These are phyloP conservation scores for Botryotinia narcissicola DNA, from an alignment of 2,329 filamentous ascomycete species.

Conservation along the genomic window DNA sequence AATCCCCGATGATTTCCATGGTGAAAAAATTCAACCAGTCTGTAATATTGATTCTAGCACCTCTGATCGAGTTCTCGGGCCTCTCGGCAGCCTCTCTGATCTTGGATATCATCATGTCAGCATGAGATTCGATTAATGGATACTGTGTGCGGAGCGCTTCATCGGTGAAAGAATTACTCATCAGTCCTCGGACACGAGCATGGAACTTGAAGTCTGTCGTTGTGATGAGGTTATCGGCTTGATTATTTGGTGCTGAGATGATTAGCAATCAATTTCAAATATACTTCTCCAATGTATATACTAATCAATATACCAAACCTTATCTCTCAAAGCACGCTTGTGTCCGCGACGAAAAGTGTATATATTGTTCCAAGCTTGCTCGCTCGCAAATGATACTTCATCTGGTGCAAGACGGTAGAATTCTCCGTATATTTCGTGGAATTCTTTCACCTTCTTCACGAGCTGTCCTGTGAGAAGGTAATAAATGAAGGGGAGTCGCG, in stretches of 20 bases:
- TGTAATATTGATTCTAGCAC: conserved; percentile 29
- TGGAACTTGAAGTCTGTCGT: conserved; percentile 25
- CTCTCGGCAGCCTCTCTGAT: background rate
- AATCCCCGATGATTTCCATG: conserved; percentile 43
- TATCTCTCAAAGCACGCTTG: background rate
- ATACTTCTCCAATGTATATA: background rate
- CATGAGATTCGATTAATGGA: conserved; percentile 27
- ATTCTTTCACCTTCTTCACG: background rate
- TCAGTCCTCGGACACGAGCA: conserved; percentile 30
- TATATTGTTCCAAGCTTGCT: conserved; percentile 4
- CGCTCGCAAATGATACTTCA: background rate
- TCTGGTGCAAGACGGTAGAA: background rate
- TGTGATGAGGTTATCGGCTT: conserved; percentile 1
- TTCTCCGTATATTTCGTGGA: background rate
- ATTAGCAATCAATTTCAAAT: background rate
- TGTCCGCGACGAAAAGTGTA: background rate
- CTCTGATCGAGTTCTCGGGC: conserved; percentile 1
- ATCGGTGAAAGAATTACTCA: conserved; percentile 37
- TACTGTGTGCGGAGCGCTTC: conserved; percentile 37
- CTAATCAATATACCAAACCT: conserved; percentile 3
- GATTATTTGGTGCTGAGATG: background rate
- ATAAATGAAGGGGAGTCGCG: background rate
- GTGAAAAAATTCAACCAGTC: conserved; percentile 40
- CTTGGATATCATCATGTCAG: conserved; percentile 17
- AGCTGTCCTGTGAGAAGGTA: conserved; percentile 6